Conservation (phyloP, 164 flowering plant genomes). For the Stephania japonica region DNA sequence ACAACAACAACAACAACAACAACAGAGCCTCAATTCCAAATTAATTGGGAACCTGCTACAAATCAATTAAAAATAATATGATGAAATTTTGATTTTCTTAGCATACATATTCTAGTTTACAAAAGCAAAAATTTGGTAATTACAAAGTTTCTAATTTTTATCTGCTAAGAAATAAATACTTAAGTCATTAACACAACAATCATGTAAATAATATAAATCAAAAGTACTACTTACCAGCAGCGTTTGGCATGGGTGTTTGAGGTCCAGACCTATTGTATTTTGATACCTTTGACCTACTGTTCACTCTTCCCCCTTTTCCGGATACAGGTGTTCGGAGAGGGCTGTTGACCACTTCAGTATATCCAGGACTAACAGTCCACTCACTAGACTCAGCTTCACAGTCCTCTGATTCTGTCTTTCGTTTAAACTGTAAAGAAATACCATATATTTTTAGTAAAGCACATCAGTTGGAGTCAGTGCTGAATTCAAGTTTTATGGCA, state of each 20-base stretch:
- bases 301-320: conserved; percentile 46
- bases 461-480: not conserved
- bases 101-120: not conserved
- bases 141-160: not conserved
- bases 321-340: conserved; percentile 37
- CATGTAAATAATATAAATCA: not conserved
- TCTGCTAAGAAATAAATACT: conserved; percentile 5
- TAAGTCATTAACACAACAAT: not conserved
- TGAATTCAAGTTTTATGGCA: too few relatives aligned
- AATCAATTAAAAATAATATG: conserved; percentile 1
- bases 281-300: conserved; percentile 43
- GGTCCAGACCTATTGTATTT: conserved; percentile 43
- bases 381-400: conserved; percentile 38
- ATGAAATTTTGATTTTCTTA: not conserved
- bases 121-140: not conserved
- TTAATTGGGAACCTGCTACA: conserved; percentile 61
- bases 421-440: conserved; percentile 35
- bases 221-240: conserved; percentile 37
- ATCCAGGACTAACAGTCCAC: conserved; percentile 29
- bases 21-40: too few relatives aligned
- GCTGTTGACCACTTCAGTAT: conserved; percentile 27
- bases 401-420: conserved; percentile 43
- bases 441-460: conserved; percentile 9
- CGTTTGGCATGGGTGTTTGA: conserved; percentile 52
- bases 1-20: not conserved